Percentiles rank a stretch among this genome's conserved stretches.
phyloP scores from a whole-genome alignment of 2,329 filamentous ascomycete species.

The Ciborinia camelliae region DNA sequence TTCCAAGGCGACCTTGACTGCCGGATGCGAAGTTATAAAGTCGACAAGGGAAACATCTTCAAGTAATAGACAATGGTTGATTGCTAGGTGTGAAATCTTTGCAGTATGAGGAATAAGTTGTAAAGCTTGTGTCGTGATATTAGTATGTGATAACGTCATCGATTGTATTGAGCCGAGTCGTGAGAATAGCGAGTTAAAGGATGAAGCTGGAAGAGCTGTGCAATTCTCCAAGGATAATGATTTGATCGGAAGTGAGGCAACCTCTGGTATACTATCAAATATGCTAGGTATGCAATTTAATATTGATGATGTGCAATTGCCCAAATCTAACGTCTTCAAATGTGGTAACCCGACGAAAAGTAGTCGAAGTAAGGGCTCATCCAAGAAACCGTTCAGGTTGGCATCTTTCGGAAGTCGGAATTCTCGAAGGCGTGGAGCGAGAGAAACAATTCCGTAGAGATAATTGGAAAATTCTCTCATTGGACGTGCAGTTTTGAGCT shows the following conservation, averaged over 20 bases:
- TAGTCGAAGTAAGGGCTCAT: slow-evolving; percentile 33
- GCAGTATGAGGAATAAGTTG: slow-evolving; percentile 65
- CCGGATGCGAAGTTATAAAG: slow-evolving; percentile 60
- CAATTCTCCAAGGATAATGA: slow-evolving; percentile 16
- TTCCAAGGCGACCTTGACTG: slow-evolving; percentile 13
- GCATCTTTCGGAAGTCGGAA: slow-evolving; percentile 52
- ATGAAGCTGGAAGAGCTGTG: background rate
- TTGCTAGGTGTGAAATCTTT: slow-evolving; percentile 67
- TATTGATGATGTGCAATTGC: slow-evolving; percentile 14
- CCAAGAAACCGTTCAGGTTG: slow-evolving; percentile 47
- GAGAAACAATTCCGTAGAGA: slow-evolving; percentile 11
- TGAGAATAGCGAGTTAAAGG: slow-evolving; percentile 12
- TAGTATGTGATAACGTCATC: slow-evolving; percentile 58
- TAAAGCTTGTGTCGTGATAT: slow-evolving; percentile 67
- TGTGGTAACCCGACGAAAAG: slow-evolving; percentile 35
- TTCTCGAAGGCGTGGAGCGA: slow-evolving; percentile 57
- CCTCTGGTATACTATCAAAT: background rate
- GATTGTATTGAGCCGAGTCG: slow-evolving; percentile 12
- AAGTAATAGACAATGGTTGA: slow-evolving; percentile 69
- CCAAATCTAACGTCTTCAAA: slow-evolving; percentile 15
- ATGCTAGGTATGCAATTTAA: background rate
- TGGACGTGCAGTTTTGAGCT: slow-evolving; percentile 1
- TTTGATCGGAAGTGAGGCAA: slow-evolving; percentile 2
- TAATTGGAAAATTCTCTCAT: slow-evolving; percentile 9
- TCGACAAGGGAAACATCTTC: slow-evolving; percentile 63